Evolutionary conservation across 345 rosid species (phyloP), one percentile per base, ranked within the genome.

Genomic region (Pugionium cornutum): DNA sequence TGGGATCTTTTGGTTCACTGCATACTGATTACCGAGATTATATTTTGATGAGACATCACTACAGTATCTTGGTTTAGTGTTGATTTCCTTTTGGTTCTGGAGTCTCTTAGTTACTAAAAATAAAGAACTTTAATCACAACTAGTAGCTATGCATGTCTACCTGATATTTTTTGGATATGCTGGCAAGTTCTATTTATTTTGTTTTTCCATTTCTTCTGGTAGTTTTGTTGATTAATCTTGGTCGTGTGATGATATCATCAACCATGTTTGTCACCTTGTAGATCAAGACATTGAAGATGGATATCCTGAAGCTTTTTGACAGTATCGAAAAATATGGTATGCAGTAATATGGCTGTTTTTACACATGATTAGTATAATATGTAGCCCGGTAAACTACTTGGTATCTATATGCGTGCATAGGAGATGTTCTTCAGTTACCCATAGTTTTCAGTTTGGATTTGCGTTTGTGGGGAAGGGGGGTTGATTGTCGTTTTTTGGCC

Each of bases 291-390:
- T 67, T 89, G 67, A 87, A 83, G 75, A 89, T 55, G 53, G 89
- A 83, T 63, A 80, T 89, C 77, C 41, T 76, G 83, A 91, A 95
- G 83, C 91, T 95, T 68, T 89, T 86, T 74, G 97, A 91, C 78
- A 78, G 83, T 62, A 80, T 89, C 52, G 81, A 88, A 74, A 87
- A 84, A 76, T 94, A 88, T 77, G 95, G 97, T 95, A 83, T 41
- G 39, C 52, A 30, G 39, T 27, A 40, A 40, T 40, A 10, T 8
- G n/a, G 44, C n/a, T 37, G 8, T 37, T 4, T 37, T 37, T 37
- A 3, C 41, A 4, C 41, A 37, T 37, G 41, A 37, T 37, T 37
- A 37, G 41, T 37, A 2, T 37, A 37, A 37, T 37, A 37, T 37
- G 7, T 37, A 37, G 5, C 8, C 41, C 8, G 41, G 41, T 37